Evolutionary conservation across 225 moss, liverwort and hornwort genomes (phyloP).

Genomic region (Takakia lepidozioides): DNA sequence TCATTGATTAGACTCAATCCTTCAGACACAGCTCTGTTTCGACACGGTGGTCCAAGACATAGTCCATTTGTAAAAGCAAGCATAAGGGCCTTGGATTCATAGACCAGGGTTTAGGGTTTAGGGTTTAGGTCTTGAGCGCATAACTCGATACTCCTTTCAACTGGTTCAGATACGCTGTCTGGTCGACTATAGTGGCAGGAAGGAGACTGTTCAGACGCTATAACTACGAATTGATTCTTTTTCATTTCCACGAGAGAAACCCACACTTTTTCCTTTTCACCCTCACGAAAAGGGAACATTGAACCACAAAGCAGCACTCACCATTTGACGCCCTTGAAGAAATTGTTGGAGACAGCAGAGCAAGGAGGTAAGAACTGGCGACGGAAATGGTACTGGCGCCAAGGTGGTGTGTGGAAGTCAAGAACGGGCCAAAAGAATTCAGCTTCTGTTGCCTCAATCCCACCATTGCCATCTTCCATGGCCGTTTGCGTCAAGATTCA

Average conservation of each 20-base stretch:
- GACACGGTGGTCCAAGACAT: no score
- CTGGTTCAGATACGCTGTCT: no score
- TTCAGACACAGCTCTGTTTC: no score
- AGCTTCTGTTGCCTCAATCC: slow-evolving; percentile 3
- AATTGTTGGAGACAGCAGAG: slow-evolving; percentile 46
- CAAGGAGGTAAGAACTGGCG: slow-evolving; percentile 34
- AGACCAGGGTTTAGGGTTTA: not conserved
- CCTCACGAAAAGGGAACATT: not conserved
- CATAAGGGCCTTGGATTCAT: no score
- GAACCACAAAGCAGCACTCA: slow-evolving; percentile 8
- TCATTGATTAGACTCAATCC: no score
- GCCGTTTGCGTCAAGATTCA: no score
- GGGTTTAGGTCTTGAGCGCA: not conserved
- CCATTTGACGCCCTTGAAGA: slow-evolving; percentile 91
- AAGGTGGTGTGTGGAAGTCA: slow-evolving; percentile 49
- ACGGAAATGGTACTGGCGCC: slow-evolving; percentile 69
- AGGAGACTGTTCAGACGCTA: no score
- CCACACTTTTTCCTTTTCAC: not conserved
- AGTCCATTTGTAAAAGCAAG: no score
- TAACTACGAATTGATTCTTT: no score
- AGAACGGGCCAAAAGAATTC: slow-evolving; percentile 55
- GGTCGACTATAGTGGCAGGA: no score
- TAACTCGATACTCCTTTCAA: no score
- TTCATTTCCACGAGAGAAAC: no score
- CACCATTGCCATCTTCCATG: not conserved